Base-by-base conservation (phyloP, 176 grass and related monocot genomes). In the Typha latifolia region DNA sequence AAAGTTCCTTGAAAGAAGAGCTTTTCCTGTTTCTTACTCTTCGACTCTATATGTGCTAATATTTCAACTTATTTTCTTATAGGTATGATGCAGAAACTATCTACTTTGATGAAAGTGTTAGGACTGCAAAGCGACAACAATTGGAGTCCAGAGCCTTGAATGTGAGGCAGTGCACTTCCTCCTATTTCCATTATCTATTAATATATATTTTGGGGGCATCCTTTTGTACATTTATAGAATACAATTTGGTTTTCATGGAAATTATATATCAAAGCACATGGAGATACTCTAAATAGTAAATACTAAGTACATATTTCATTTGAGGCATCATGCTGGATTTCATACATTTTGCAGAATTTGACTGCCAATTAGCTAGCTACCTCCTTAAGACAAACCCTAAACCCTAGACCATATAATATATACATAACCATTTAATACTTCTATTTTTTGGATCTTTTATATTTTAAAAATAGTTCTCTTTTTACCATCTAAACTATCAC, bases 41-140 rank as follows among this genome's bases (percentile, higher is more conserved):
- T 14, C 12, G 4, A 57, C 6, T 57, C 16, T 57, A 20, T 57
- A 20, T 21, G 20, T 57, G 13, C 72, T 24, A 71, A 43, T 79
- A 11, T 62, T 47, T 18, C 29, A 62, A 3, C 49, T 63, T 63
- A 23, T 88, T 84, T 72, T 53, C 19, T 37, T 74, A 49, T 62
- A 97, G 93, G 73, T 92, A 97, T 70, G 88, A 97, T 49, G 70
- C 26, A 23, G 93, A 97, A 80, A 71, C 93, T 14, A 69, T 89
- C 66, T 92, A 89, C 73, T 97, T 97, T 77, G 93, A 92, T 72
- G 88, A 97, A 85, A 73, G 85, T 59, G 93, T 97, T 52, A 86
- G 81, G 70, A 78, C 69, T 80, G 76, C 86, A 69, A 97, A 97
- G 64, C 80, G 76, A 59, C 64, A 87, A 63, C 78, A 90, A 22